Evolutionary conservation across 176 grass and related monocot species (phyloP), one percentile per base, ranked within the genome.

Genomic region (Cenchrus fungigraminus): DNA sequence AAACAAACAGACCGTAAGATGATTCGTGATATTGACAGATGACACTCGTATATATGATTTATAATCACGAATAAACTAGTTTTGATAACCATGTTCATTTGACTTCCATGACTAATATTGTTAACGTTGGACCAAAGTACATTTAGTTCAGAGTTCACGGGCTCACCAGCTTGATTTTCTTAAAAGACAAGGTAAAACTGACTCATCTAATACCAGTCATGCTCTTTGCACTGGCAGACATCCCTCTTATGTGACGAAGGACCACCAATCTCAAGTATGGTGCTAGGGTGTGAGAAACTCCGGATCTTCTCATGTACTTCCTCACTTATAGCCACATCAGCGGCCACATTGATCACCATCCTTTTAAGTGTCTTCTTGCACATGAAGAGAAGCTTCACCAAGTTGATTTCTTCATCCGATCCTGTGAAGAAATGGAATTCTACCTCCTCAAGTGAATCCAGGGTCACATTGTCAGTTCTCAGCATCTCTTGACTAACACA

Each of bases 201-300:
- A 51, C 44, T 22, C 70, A 12, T 52, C 47, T 73, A 79, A 47
- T 79, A 79, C 76, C 76, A 79, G 4, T 64, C 76, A 50, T 79
- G 76, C 15, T 79, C 43, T 17, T 64, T 64, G 43, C 76, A 79
- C 43, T 6, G 22, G 60, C 60, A 65, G 43, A 25, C 15, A 32
- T 79, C 43, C 76, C 76, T 66, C 10, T 72, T 25, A 2, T 28
- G 69, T 2, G 44, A 49, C 4, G 69, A 50, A 12, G 20, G 45
- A 72, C 69, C 69, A 6, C 69, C 69, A 0, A 72, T 72, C 69
- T 67, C 62, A 20, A 80, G 78, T 31, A 3, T 20, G 8, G 78
- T 67, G 10, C 9, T 40, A 0, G 46, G 62, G 8, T 19, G 62
- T 11, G 47, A 17, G 20, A 70, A 70, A 0, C 31, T 22, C 1